Evolutionary conservation across 805 yeast genomes (phyloP).

Genomic region (Alloascoidea hylecoeti): DNA sequence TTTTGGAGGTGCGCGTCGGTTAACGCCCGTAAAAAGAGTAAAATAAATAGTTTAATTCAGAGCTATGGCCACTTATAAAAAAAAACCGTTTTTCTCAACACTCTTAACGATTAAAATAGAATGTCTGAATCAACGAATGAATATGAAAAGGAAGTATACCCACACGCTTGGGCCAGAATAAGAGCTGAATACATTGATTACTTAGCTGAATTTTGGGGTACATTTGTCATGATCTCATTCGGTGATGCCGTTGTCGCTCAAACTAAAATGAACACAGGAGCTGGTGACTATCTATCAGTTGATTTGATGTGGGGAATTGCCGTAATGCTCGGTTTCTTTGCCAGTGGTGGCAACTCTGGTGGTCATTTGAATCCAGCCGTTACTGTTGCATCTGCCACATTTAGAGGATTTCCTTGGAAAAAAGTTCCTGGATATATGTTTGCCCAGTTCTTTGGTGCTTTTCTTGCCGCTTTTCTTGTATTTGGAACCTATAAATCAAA

Average conservation of each 20-base stretch:
- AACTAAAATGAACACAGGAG: constrained; percentile 21
- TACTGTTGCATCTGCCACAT: constrained; percentile 30
- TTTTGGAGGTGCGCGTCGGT: too few relatives aligned
- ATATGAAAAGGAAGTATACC: too few relatives aligned
- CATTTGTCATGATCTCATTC: constrained; percentile 26
- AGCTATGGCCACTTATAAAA: too few relatives aligned
- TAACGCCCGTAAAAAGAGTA: too few relatives aligned
- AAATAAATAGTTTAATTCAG: too few relatives aligned
- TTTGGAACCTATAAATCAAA: constrained; percentile 30
- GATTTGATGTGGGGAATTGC: constrained; percentile 42
- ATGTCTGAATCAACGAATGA: too few relatives aligned
- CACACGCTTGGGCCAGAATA: too few relatives aligned
- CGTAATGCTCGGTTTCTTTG: constrained; percentile 33
- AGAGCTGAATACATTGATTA: constrained; percentile 33
- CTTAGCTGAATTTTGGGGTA: constrained; percentile 38
- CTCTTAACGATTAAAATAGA: too few relatives aligned
- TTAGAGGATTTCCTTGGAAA: constrained; percentile 35
- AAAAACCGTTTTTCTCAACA: too few relatives aligned
- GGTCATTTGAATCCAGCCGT: constrained; percentile 45
- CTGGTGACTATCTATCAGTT: constrained; percentile 27
- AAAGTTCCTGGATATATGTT: constrained; percentile 29
- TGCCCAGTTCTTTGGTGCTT: constrained; percentile 35
- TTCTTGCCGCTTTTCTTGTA: constrained; percentile 28
- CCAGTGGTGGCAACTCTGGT: constrained; percentile 41
- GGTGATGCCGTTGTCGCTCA: constrained; percentile 39